phyloP scores from a whole-genome alignment of 2,329 filamentous ascomycete species.

The Cladorrhinum sp. region DNA sequence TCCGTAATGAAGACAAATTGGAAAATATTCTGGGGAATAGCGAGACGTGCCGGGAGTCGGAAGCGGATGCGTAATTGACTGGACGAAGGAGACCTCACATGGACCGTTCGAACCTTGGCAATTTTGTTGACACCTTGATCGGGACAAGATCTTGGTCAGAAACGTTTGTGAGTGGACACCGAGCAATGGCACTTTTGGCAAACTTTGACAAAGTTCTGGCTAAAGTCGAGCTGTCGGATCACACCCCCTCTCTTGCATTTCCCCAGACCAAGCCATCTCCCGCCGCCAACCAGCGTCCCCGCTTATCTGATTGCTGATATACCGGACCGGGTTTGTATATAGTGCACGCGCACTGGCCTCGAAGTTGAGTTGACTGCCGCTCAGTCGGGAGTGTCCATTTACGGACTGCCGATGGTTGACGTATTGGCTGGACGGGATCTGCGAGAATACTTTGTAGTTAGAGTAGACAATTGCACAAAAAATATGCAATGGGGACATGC shows the following conservation, averaged over 20 bases:
- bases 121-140: not conserved
- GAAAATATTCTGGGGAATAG: slow-evolving; percentile 20
- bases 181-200: not conserved
- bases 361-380: not conserved
- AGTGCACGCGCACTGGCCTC: not conserved
- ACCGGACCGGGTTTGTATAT: not conserved
- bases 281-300: not conserved
- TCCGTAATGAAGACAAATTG: slow-evolving; percentile 22
- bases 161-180: not conserved
- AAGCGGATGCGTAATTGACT: not conserved
- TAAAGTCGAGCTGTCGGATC: not conserved
- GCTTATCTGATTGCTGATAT: not conserved
- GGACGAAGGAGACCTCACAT: not conserved
- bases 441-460: not conserved
- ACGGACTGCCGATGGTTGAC: not conserved
- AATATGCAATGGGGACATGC: too few relatives aligned
- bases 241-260: not conserved
- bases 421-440: not conserved
- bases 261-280: not conserved
- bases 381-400: not conserved
- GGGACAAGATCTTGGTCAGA: not conserved
- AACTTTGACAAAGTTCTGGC: not conserved
- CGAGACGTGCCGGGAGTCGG: not conserved
- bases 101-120: not conserved
- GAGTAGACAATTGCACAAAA: not conserved